These are phyloP conservation scores for Cercospora sp. DNA, from an alignment of 2,329 filamentous ascomycete genomes.

Conservation along the genomic window DNA sequence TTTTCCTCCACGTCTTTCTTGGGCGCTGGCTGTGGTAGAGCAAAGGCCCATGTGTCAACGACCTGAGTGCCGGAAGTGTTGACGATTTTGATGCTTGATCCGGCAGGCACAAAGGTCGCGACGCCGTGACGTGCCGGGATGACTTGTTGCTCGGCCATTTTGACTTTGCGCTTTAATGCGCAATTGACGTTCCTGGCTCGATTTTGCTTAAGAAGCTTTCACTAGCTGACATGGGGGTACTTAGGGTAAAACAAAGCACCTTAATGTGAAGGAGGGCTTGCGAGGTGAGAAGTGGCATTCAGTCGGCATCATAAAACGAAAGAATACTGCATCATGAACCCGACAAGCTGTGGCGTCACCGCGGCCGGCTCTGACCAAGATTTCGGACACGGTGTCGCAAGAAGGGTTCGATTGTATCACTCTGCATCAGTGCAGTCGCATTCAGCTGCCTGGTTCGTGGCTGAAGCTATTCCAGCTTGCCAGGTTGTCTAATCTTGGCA, in stretches of 20 bases:
- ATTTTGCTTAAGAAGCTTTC: neutral
- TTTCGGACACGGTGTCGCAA: conserved; percentile 17
- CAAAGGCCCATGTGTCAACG: conserved; percentile 53
- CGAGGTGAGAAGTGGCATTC: neutral
- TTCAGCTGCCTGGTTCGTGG: conserved; percentile 18
- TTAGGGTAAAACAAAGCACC: neutral
- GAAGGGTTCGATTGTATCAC: conserved; percentile 22
- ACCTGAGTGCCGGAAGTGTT: conserved; percentile 54
- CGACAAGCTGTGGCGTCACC: conserved; percentile 21
- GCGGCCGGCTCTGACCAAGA: conserved; percentile 16
- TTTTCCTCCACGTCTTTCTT: conserved; percentile 28
- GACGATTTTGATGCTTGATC: conserved; percentile 52
- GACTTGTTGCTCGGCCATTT: conserved; percentile 40
- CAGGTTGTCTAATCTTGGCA: conserved; percentile 18
- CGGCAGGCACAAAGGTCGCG: conserved; percentile 52
- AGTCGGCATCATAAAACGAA: neutral
- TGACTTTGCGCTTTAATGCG: neutral
- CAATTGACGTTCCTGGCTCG: neutral
- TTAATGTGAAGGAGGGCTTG: neutral
- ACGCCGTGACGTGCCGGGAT: conserved; percentile 53
- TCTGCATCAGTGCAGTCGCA: conserved; percentile 21
- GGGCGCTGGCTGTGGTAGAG: conserved; percentile 46
- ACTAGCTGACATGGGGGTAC: neutral
- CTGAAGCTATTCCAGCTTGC: conserved; percentile 13
- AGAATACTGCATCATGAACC: neutral